phyloP scores from a whole-genome alignment of 495 filamentous ascomycete genomes.

The Lichenothelia convexa region DNA sequence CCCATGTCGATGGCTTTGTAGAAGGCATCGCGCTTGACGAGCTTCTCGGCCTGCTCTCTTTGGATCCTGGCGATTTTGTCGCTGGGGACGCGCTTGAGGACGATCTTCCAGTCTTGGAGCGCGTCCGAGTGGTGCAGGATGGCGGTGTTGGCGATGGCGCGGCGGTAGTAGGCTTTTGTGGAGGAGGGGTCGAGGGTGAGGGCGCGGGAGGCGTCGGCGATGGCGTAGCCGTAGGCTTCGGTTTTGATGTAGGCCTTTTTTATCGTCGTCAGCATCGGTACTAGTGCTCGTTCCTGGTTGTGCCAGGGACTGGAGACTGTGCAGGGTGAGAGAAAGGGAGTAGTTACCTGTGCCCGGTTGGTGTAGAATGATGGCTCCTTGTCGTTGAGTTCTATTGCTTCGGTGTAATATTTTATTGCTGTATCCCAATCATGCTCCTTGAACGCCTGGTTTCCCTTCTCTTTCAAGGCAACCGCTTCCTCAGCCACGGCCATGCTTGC shows the following conservation, averaged over 20 bases:
- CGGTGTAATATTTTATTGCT: constrained; percentile 70
- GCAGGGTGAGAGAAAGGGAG: too few relatives aligned
- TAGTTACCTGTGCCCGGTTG: constrained; percentile 80
- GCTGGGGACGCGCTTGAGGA: constrained; percentile 64
- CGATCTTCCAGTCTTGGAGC: constrained; percentile 78
- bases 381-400: constrained; percentile 76
- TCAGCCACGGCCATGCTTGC: constrained; percentile 30
- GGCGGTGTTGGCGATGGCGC: constrained; percentile 76
- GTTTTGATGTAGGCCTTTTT: constrained; percentile 77
- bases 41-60: constrained; percentile 79
- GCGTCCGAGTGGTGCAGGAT: constrained; percentile 77
- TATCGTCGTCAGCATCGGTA: constrained; percentile 4
- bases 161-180: constrained; percentile 89
- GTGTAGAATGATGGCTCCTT: constrained; percentile 77
- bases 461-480: constrained; percentile 69
- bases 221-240: constrained; percentile 82
- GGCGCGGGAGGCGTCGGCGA: constrained; percentile 83
- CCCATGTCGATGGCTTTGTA: constrained; percentile 85
- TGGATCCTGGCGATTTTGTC: constrained; percentile 86
- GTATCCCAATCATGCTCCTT: constrained; percentile 68
- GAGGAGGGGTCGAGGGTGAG: constrained; percentile 79
- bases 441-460: constrained; percentile 88
- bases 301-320: too few relatives aligned
- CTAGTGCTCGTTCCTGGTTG: constrained; percentile 1
- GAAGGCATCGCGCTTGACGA: constrained; percentile 77